These are phyloP conservation scores for Oxytropis ochrocephala DNA, from an alignment of 306 rosid species.

Conservation along the genomic window DNA sequence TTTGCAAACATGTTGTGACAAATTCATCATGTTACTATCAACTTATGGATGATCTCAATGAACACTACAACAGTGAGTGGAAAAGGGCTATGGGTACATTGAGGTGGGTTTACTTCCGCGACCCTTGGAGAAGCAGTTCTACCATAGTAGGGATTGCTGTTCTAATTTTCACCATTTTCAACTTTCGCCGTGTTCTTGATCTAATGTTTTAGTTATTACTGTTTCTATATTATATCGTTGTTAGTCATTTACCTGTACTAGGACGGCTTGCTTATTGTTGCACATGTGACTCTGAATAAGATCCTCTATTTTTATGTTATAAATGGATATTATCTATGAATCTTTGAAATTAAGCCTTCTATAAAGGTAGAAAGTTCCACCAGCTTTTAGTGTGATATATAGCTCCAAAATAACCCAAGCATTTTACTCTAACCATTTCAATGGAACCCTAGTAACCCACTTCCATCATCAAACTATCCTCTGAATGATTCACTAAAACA, in stretches of 20 bases:
- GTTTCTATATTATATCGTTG: too few relatives aligned
- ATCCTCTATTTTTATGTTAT: background rate
- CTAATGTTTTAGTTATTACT: too few relatives aligned
- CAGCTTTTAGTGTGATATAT: background rate
- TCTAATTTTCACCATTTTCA: slow-evolving; percentile 23
- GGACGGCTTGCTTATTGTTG: background rate
- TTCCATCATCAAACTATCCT: background rate
- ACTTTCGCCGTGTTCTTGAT: slow-evolving; percentile 13
- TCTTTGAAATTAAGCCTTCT: background rate
- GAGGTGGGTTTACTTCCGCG: slow-evolving; percentile 42
- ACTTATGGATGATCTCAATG: slow-evolving; percentile 10
- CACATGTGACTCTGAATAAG: background rate
- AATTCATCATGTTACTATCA: slow-evolving; percentile 20
- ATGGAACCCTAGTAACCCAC: background rate
- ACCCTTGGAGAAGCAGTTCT: slow-evolving; percentile 50
- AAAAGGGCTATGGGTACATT: slow-evolving; percentile 34
- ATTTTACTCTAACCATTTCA: slow-evolving; percentile 9
- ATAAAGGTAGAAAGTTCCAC: background rate
- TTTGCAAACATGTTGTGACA: slow-evolving; percentile 32
- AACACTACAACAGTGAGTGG: slow-evolving; percentile 32
- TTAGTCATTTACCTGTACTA: background rate
- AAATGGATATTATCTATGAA: background rate
- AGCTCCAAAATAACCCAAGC: background rate
- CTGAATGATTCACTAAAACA: background rate
- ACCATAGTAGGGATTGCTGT: slow-evolving; percentile 40